Base-by-base conservation (phyloP, 2,329 filamentous ascomycete genomes). In the Neurospora sp. region DNA sequence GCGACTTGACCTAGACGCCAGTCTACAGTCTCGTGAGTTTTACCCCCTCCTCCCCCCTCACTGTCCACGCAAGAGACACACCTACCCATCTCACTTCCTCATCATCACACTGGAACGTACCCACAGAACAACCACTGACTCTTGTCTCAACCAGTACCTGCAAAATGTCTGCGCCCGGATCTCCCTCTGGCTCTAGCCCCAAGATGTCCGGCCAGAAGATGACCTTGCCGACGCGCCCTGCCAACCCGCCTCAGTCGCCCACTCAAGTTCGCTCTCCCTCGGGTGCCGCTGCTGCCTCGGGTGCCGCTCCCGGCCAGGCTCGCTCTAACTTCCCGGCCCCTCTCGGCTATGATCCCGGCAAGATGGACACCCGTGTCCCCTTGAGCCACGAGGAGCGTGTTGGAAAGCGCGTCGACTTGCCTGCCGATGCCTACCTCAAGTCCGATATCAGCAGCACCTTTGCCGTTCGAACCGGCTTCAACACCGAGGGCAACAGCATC, bases 401-500 rank as follows among this genome's bases (percentile, higher is more conserved):
- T 38, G 78, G 78, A 71, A 82, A 82, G 71, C 85, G 87, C 6
- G 80, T 89, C 72, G 88, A 90, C 69, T 75, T 90, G 0, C 87
- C 87, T 0, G 80, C 86, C 0, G 87, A 89, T 74, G 87, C 87
- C 0, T 90, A 85, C 73, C 28, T 28, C 3, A 28, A 28, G 76
- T 71, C 72, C 8, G 69, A 74, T 0, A 73, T 73, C 3, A 74
- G 75, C 11, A 75, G 75, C n/a, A 78, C 78, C 0, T 84, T 81
- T 68, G 74, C 83, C 0, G 69, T 72, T 6, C 87, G 89, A 1
- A 86, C 86, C 0, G 84, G 81, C 0, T 88, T 86, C 78, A 91
- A 89, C 72, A 85, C 80, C 0, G 81, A 83, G 8, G 90, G 89
- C 1, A 86, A 85, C 72, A 77, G 82, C 0, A 84, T 89, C 23